These are phyloP conservation scores for Yamadazyma jaroonii DNA, from an alignment of 1,139 yeast genomes.

Conservation along the genomic window DNA sequence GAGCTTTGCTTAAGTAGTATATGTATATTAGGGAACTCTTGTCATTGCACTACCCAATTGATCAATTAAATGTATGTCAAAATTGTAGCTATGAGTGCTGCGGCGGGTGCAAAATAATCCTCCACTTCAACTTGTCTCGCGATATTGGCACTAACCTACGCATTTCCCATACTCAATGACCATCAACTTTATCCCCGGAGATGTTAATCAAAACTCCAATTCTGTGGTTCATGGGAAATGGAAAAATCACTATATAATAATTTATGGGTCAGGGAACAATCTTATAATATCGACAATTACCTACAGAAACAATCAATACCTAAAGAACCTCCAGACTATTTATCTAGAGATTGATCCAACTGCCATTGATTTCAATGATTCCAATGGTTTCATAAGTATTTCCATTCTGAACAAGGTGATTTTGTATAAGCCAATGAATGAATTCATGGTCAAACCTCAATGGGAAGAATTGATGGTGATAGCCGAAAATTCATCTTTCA, in stretches of 20 bases:
- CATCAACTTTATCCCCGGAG: conserved; percentile 78
- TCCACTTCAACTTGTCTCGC: too few relatives aligned
- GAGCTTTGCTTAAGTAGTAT: conserved; percentile 1
- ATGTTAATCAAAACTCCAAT: conserved; percentile 59
- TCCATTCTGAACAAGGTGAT: conserved; percentile 30
- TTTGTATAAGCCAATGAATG: conserved; percentile 45
- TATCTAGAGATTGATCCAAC: conserved; percentile 66
- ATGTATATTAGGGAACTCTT: neutral
- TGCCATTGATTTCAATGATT: conserved; percentile 60
- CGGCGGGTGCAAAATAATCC: neutral
- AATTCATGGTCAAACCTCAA: conserved; percentile 39
- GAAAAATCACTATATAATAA: conserved; percentile 64
- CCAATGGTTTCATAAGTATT: conserved; percentile 57
- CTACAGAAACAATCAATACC: conserved; percentile 4
- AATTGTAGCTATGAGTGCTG: neutral
- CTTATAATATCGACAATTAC: conserved; percentile 41
- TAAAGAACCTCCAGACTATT: conserved; percentile 65
- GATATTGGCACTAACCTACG: neutral
- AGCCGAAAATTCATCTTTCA: conserved; percentile 17
- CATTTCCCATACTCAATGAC: conserved; percentile 42
- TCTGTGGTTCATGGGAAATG: conserved; percentile 64
- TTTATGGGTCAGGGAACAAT: conserved; percentile 88
- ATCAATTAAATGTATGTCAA: too few relatives aligned
- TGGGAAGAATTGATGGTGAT: conserved; percentile 44
- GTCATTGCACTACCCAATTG: neutral